phyloP scores from a whole-genome alignment of 768 basidiomycete genomes.

The Kwoniella pini region DNA sequence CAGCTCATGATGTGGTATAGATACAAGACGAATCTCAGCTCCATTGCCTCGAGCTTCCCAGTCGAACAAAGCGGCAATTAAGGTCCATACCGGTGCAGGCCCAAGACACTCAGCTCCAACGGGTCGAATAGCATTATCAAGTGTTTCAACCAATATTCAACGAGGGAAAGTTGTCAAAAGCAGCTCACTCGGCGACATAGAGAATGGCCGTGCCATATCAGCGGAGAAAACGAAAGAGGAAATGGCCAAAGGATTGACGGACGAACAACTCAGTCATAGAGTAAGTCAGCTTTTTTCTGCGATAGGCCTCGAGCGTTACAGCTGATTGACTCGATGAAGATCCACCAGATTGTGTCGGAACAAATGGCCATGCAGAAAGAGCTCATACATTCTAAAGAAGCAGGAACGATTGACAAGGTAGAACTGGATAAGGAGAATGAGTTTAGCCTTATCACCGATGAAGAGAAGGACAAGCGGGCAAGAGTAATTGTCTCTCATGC shows the following conservation, averaged over 20 bases:
- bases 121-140: not conserved
- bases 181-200: too few relatives aligned
- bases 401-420: not conserved
- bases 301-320: not conserved
- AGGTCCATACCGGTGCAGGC: not conserved
- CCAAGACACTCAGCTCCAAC: slow-evolving; percentile 2
- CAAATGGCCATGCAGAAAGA: not conserved
- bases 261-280: slow-evolving; percentile 9
- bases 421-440: not conserved
- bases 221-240: not conserved
- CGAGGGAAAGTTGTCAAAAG: not conserved
- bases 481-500: slow-evolving; percentile 81
- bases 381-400: not conserved
- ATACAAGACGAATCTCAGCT: slow-evolving; percentile 1
- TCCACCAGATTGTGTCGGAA: slow-evolving; percentile 10
- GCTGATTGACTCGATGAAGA: not conserved
- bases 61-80: not conserved
- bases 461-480: slow-evolving; percentile 77
- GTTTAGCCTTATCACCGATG: slow-evolving; percentile 60
- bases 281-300: not conserved
- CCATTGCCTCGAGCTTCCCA: not conserved
- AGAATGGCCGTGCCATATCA: too few relatives aligned
- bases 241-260: not conserved
- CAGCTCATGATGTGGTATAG: not conserved
- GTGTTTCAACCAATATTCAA: slow-evolving; percentile 1